Evolutionary conservation across 2,329 filamentous ascomycete genomes (phyloP).

Genomic region (Cladosporium sphaerospermum): DNA sequence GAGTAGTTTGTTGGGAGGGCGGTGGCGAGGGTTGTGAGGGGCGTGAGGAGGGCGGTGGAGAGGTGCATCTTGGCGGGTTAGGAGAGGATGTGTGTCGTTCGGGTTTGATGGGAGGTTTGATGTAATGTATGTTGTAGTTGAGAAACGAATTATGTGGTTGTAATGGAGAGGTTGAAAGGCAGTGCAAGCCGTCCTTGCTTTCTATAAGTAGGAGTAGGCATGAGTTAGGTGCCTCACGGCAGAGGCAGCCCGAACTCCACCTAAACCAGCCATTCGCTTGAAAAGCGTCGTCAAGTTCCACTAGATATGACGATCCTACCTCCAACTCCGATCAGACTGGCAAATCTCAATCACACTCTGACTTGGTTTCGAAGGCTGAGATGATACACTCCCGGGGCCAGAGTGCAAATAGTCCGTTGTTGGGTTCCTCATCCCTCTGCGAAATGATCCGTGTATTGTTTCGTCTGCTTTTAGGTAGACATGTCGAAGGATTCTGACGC

Average conservation of each 20-base stretch:
- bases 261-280: background rate
- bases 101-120: background rate
- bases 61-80: background rate
- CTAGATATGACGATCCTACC: background rate
- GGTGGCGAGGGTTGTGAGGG: conserved; percentile 5
- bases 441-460: no score
- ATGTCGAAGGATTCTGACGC: no score
- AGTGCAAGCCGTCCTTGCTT: background rate
- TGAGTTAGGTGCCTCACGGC: background rate
- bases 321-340: no score
- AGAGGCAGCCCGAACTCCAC: background rate
- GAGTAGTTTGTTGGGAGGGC: conserved; percentile 11
- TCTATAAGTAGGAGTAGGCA: background rate
- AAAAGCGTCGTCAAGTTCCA: conserved; percentile 7
- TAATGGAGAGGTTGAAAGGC: background rate
- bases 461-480: no score
- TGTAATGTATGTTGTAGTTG: no score
- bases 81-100: background rate
- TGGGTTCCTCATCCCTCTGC: no score
- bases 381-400: no score
- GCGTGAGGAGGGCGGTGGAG: background rate
- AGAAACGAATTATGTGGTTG: background rate
- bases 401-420: no score
- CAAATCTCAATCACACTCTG: no score
- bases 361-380: no score